phyloP scores from a whole-genome alignment of 495 filamentous ascomycete species.

The Hypoxylon rickii region DNA sequence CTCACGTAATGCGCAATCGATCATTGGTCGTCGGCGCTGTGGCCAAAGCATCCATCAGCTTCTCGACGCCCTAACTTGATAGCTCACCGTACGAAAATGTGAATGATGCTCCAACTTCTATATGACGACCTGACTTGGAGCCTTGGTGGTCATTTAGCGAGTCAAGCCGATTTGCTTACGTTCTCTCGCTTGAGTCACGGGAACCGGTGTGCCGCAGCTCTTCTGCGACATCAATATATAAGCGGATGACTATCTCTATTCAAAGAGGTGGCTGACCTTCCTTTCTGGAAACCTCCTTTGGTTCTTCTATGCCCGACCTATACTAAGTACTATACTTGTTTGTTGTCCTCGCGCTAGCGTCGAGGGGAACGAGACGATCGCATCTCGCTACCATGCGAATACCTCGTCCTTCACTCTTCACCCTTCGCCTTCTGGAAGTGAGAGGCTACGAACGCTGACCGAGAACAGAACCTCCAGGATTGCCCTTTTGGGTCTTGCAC shows the following conservation, averaged over 20 bases:
- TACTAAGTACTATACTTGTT: constrained; percentile 34
- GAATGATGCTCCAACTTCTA: constrained; percentile 31
- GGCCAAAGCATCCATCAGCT: constrained; percentile 20
- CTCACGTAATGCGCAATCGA: constrained; percentile 8
- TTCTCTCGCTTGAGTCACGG: constrained; percentile 36
- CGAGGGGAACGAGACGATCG: constrained; percentile 29
- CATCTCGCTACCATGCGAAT: constrained; percentile 28
- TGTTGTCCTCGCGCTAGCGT: constrained; percentile 23
- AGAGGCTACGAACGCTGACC: constrained; percentile 28
- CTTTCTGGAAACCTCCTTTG: constrained; percentile 39
- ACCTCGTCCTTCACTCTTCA: background rate
- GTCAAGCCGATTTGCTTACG: constrained; percentile 29
- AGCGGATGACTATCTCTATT: constrained; percentile 32
- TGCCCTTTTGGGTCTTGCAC: constrained; percentile 23
- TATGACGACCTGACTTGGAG: constrained; percentile 19
- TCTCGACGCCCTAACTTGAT: constrained; percentile 13
- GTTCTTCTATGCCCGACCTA: constrained; percentile 38
- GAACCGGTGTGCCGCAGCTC: constrained; percentile 35
- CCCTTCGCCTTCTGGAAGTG: background rate
- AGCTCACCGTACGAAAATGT: constrained; percentile 10
- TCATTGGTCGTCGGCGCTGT: constrained; percentile 14
- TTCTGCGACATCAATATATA: constrained; percentile 40
- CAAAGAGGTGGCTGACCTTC: constrained; percentile 39
- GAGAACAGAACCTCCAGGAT: constrained; percentile 19
- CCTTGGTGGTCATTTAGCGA: constrained; percentile 32